Conservation (phyloP, 2,329 filamentous ascomycete genomes). For the Paraphaeosphaeria minitans region DNA sequence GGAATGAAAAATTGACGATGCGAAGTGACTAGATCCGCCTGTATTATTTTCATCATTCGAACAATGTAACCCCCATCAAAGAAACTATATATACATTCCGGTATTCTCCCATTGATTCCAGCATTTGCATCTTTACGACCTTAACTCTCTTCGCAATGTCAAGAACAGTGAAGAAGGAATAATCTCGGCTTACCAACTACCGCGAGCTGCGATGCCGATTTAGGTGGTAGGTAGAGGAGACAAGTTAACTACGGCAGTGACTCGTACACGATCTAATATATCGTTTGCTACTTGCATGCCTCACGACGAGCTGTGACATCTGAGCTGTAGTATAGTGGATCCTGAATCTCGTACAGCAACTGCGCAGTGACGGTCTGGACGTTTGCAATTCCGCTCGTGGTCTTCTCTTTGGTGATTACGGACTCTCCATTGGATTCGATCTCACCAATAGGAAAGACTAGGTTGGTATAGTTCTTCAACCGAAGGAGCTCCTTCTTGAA, state of each 20-base stretch:
- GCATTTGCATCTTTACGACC: slow-evolving; percentile 17
- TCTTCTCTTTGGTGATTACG: slow-evolving; percentile 33
- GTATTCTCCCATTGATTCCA: slow-evolving; percentile 17
- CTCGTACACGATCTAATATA: slow-evolving; percentile 17
- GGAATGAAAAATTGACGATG: slow-evolving; percentile 18
- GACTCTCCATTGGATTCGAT: slow-evolving; percentile 16
- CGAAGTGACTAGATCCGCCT: slow-evolving; percentile 47
- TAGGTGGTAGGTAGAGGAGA: slow-evolving; percentile 57
- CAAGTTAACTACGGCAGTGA: slow-evolving; percentile 49
- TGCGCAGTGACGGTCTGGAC: slow-evolving; percentile 58
- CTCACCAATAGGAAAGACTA: slow-evolving; percentile 20
- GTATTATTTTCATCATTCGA: slow-evolving; percentile 48
- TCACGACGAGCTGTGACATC: slow-evolving; percentile 17
- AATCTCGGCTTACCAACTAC: slow-evolving; percentile 31
- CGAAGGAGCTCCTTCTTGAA: slow-evolving; percentile 45
- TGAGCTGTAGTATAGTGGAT: slow-evolving; percentile 16
- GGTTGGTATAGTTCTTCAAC: slow-evolving; percentile 34
- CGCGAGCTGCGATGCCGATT: slow-evolving; percentile 24
- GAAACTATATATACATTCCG: slow-evolving; percentile 49
- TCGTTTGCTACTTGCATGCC: slow-evolving; percentile 12
- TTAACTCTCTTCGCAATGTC: slow-evolving; percentile 23
- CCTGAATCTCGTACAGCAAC: slow-evolving; percentile 47
- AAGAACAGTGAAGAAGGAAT: slow-evolving; percentile 24
- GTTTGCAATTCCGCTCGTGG: slow-evolving; percentile 39
- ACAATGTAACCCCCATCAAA: slow-evolving; percentile 49